phyloP scores from a whole-genome alignment of 441 rosid genomes.

The Croton setiger region DNA sequence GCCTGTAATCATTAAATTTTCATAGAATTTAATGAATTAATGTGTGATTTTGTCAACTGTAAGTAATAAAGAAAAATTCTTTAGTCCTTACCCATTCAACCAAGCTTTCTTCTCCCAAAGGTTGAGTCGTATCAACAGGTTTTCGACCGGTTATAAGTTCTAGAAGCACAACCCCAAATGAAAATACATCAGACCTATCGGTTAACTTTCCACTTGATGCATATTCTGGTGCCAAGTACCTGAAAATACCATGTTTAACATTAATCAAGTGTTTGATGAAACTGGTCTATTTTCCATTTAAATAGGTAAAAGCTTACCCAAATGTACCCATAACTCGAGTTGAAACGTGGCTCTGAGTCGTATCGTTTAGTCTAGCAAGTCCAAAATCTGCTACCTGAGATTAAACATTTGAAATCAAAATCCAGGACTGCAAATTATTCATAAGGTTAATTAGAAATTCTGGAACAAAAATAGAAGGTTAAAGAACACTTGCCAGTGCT shows the following conservation, averaged over 20 bases:
- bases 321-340: constrained; percentile 95
- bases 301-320: constrained; percentile 48
- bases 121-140: constrained; percentile 72
- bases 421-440: constrained; percentile 1
- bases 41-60: background rate
- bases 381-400: constrained; percentile 95
- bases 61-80: background rate
- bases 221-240: constrained; percentile 91
- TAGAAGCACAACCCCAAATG: constrained; percentile 82
- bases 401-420: constrained; percentile 8
- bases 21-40: background rate
- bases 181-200: constrained; percentile 85
- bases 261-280: background rate
- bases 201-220: constrained; percentile 86
- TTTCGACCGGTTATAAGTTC: constrained; percentile 82
- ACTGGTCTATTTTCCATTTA: too few relatives aligned
- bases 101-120: constrained; percentile 82
- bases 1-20: constrained; percentile 42
- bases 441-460: background rate
- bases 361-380: constrained; percentile 73
- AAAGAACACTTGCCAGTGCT: constrained; percentile 54
- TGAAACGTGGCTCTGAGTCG: constrained; percentile 76
- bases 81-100: constrained; percentile 73
- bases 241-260: constrained; percentile 27
- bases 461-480: background rate